Base-by-base conservation (phyloP, 805 yeast species). In the Candida yuanshanica region DNA sequence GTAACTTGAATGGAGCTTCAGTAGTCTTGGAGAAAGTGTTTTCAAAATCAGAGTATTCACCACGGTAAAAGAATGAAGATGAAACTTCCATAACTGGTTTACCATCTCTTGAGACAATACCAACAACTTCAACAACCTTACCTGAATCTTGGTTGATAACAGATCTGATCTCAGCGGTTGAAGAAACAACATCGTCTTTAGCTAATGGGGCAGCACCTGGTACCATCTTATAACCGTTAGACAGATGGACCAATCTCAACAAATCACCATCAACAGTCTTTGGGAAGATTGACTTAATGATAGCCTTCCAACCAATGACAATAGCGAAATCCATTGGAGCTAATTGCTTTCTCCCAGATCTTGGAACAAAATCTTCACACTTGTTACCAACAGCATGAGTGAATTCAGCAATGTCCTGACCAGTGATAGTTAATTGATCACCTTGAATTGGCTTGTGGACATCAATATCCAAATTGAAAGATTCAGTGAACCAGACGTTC, bases 241-340 rank as follows among this genome's bases (percentile, higher is more conserved):
- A 86, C 66, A 93, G 72, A 65, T 93, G 99, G 42, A 93, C 99
- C 59, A 93, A 76, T 63, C 83, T 84, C 69, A 93, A 74, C 60
- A 93, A 74, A 64, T 93, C 99, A 67, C 99, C 99, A 63, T 95
- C 98, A 56, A 93, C 95, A 48, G 82, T 79, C 62, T 79, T 78
- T 41, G 99, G 99, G 93, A 93, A 93, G 55, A 93, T 86, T n/a
- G 97, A 90, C 72, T 85, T 88, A 71, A 93, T 91, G 62, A 93
- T 91, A 38, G 97, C 95, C 70, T 83, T 84, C 99, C 99, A 93
- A 35, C 99, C 98, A 55, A 90, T 79, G 44, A 93, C 97, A 64
- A 93, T 93, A 37, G 99, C 98, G 61, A 90, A 93, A 72, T 93
- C 99, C 98, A 93, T 91, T 58, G 99, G 99, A 37, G 98, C 99